Base-by-base conservation (phyloP, 2,329 filamentous ascomycete species). In the Fusarium ambrosium region DNA sequence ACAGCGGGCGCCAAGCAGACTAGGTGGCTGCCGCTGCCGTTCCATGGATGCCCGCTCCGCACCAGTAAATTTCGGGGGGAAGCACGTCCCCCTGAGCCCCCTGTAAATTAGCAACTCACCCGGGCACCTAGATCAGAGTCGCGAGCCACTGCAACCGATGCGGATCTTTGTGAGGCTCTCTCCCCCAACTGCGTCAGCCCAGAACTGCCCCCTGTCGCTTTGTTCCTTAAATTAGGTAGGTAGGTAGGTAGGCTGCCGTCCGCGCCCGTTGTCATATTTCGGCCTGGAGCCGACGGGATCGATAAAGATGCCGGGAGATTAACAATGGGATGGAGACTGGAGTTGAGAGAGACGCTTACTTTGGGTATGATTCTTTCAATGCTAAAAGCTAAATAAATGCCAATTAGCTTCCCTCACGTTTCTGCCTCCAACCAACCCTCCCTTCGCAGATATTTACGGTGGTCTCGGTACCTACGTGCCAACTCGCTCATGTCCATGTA, bases 141-240 rank as follows among this genome's bases (percentile, higher is more conserved):
- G 39, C 18, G 39, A 41, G 39, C 39, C 43, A 45, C n/a, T 43
- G 41, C n/a, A 48, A 18, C 43, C 43, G 43, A 48, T 22, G 43
- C 43, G 43, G 43, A 45, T 45, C 43, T 24, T 45, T 45, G 56
- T 59, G 53, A 36, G 32, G 29, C 53, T 56, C 53, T 56, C 32
- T 34, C 29, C 53, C 24, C 45, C 24, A 51, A 24, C 45, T 51
- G 45, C 55, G 34, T 37, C 56, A 37, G 56, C 56, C 34, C 32
- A 18, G 56, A 59, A 13, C 29, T 5, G 22, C n/a, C 56, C 56
- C 58, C 39, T 43, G 58, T 61, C 37, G n/a, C 6, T 14, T 32
- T 43, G 58, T 58, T 61, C 37, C 58, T 61, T 62, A 18, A 62
- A 45, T 45, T 62, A 45, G 41, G 41, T 43, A 18, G 10, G 58